Base-by-base conservation (phyloP, 345 rosid species). In the Linum lewisii region DNA sequence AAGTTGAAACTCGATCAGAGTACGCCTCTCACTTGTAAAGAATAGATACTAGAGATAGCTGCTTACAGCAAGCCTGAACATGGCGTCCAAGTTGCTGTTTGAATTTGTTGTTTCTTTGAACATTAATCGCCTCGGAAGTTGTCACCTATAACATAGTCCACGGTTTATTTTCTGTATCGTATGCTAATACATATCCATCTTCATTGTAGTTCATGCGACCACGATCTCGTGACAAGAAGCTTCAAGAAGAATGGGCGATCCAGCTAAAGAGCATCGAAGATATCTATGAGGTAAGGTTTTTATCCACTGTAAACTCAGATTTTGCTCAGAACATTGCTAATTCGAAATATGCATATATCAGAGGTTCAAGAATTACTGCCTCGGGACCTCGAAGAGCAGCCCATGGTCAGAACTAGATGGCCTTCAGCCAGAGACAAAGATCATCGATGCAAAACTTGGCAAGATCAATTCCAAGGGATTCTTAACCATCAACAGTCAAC, bases 391-490 rank as follows among this genome's bases (percentile, higher is more conserved):
- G 57, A 87, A 77, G 73, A 87, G 84, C 61, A 87, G 88, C 68
- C 99, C 96, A 59, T 93, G 99, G 99, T 89, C 99, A 37, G 99
- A 93, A 64, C 63, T 93, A 54, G 95, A 93, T 50, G 87, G 92
- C 64, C 88, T 93, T 71, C 95, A 84, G 73, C 87, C 90, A 18
- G 99, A 90, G 84, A 94, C 99, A 55, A 90, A 77, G 69, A 82
- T 94, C 77, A 94, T 94, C 24, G 75, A 87, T 66, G 96, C 85
- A 72, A 80, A 81, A 14, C 90, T 93, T 10, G 95, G 88, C 32
- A 85, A 72, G 78, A 77, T 93, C 75, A 93, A 93, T 78, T 62
- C 76, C 79, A 82, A 81, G 63, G 97, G 97, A 65, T 87, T 84
- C 84, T 73, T 93, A 65, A 89, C 97, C 20, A 84, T 89, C 78